Evolutionary conservation across 805 yeast species (phyloP).

Genomic region (Ogataea ramenticola): DNA sequence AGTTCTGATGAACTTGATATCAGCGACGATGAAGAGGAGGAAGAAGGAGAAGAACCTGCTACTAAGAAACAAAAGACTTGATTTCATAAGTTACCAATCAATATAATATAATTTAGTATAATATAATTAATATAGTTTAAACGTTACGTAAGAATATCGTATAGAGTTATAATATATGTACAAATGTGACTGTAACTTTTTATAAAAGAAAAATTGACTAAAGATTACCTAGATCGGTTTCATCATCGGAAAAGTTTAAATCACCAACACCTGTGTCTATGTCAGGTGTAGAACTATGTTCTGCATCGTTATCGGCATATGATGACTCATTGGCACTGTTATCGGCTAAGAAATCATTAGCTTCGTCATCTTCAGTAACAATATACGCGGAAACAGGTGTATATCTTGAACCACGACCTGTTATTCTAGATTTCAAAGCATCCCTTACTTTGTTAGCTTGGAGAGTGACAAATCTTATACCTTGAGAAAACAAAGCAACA

Average conservation of each 20-base stretch:
- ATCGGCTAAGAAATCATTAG: slow-evolving; percentile 12
- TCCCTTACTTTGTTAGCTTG: slow-evolving; percentile 6
- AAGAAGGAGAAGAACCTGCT: slow-evolving; percentile 18
- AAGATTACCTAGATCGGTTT: slow-evolving; percentile 7
- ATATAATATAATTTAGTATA: not conserved
- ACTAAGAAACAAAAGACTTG: slow-evolving; percentile 2
- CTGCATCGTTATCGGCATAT: not conserved
- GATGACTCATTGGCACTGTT: slow-evolving; percentile 3
- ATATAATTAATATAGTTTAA: not conserved
- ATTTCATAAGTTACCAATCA: not conserved
- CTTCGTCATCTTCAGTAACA: slow-evolving; percentile 16
- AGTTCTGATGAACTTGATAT: slow-evolving; percentile 43
- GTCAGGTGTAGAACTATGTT: slow-evolving; percentile 2
- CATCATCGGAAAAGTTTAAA: slow-evolving; percentile 14
- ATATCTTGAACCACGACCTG: slow-evolving; percentile 5
- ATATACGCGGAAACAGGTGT: slow-evolving; percentile 11
- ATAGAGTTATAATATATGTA: too few species aligned
- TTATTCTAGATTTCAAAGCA: slow-evolving; percentile 4
- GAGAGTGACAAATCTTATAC: slow-evolving; percentile 2
- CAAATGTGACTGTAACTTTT: too few species aligned
- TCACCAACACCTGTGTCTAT: slow-evolving; percentile 9
- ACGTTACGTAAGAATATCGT: too few species aligned
- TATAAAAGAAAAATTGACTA: too few species aligned
- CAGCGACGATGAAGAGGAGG: slow-evolving; percentile 44
- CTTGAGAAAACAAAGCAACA: slow-evolving; percentile 23